Percentiles rank a stretch among this genome's conserved stretches.
Conservation (phyloP, 2,329 filamentous ascomycete genomes). For the Claviceps maximensis region DNA sequence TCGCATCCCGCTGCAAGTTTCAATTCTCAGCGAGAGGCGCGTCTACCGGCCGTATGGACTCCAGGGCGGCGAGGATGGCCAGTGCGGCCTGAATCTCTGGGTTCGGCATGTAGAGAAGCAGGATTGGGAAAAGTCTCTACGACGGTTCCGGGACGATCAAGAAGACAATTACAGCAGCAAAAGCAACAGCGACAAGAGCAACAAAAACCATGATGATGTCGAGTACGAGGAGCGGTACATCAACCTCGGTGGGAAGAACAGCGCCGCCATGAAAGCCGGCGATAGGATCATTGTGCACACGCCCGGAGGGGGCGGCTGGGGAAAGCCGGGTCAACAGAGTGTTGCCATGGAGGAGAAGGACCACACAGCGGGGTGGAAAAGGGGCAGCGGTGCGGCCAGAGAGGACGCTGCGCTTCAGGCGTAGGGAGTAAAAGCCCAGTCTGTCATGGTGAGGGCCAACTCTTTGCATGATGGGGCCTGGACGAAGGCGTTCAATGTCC, state of each 20-base stretch:
- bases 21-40: conserved; percentile 64
- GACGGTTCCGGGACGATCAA: conserved; percentile 21
- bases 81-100: conserved; percentile 79
- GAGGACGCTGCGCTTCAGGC: conserved; percentile 47
- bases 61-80: conserved; percentile 65
- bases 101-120: conserved; percentile 55
- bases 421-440: conserved; percentile 19
- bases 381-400: conserved; percentile 42
- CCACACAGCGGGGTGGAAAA: conserved; percentile 37
- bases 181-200: conserved; percentile 13
- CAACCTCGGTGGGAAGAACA: conserved; percentile 70
- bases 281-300: conserved; percentile 68
- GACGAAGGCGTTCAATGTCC: too few relatives aligned
- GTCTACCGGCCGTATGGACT: conserved; percentile 57
- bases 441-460: too few relatives aligned
- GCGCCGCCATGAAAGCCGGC: conserved; percentile 59
- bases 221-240: conserved; percentile 49
- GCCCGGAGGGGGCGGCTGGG: conserved; percentile 71
- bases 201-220: conserved; percentile 16
- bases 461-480: too few relatives aligned
- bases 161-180: neutral
- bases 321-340: conserved; percentile 43
- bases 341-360: conserved; percentile 39
- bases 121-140: conserved; percentile 32
- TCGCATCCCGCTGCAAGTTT: conserved; percentile 61